phyloP scores from a whole-genome alignment of 2,329 filamentous ascomycete species.

The Bimuria novae-zelandiae region DNA sequence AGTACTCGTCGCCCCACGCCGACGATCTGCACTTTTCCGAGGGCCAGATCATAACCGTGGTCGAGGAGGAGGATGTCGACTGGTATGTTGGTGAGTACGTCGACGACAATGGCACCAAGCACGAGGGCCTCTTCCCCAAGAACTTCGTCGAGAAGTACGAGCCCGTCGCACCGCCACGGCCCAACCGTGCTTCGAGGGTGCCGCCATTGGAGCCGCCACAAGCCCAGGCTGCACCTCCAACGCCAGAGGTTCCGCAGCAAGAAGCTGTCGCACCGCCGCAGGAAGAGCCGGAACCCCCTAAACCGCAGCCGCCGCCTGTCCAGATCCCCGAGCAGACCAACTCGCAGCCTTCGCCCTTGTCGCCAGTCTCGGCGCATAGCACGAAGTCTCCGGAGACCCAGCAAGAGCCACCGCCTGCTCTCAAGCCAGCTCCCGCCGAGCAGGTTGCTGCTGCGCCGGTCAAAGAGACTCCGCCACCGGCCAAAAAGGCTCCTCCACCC shows the following conservation, averaged over 20 bases:
- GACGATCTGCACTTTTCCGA: constrained; percentile 87
- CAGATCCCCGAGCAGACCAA: constrained; percentile 32
- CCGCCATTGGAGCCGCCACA: constrained; percentile 41
- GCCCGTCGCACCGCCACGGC: constrained; percentile 85
- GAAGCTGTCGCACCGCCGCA: constrained; percentile 24
- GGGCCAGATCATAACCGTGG: constrained; percentile 93
- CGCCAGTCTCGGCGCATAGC: constrained; percentile 31
- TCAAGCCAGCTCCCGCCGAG: constrained; percentile 47
- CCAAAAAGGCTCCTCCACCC: constrained; percentile 67
- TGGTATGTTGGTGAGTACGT: constrained; percentile 92
- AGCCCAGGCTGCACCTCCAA: constrained; percentile 33
- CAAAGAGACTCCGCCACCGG: constrained; percentile 28
- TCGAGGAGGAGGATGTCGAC: constrained; percentile 87
- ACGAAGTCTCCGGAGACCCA: constrained; percentile 24
- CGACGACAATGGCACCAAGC: constrained; percentile 73
- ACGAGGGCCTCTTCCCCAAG: constrained; percentile 87
- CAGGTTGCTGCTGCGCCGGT: constrained; percentile 31
- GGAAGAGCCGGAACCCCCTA: constrained; percentile 40
- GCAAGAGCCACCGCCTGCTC: constrained; percentile 39
- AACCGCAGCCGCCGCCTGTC: constrained; percentile 45
- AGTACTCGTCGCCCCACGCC: constrained; percentile 90
- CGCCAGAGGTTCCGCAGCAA: constrained; percentile 37
- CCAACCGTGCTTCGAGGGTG: constrained; percentile 67
- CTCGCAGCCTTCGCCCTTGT: constrained; percentile 36
- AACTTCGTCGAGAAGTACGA: constrained; percentile 99